These are phyloP conservation scores for Cotoneaster glaucophyllus DNA, from an alignment of 306 rosid genomes.

Conservation along the genomic window DNA sequence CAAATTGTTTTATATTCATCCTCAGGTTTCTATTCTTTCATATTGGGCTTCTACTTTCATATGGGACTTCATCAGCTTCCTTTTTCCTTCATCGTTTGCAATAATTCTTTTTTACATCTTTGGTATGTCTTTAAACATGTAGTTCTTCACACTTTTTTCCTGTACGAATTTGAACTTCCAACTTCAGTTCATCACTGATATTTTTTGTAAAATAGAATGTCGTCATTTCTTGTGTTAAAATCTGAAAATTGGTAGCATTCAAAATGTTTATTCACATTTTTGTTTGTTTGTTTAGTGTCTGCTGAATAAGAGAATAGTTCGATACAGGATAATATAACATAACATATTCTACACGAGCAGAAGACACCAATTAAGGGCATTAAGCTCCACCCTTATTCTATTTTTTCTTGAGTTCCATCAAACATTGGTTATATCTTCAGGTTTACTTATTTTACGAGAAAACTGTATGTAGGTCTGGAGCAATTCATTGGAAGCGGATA, in stretches of 20 bases:
- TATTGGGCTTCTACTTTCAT: slow-evolving; percentile 83
- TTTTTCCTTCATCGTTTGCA: slow-evolving; percentile 76
- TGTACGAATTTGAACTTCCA: not conserved
- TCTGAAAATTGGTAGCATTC: not conserved
- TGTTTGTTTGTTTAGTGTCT: not conserved
- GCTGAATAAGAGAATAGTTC: not conserved
- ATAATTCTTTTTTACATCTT: slow-evolving; percentile 69
- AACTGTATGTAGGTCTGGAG: slow-evolving; percentile 59
- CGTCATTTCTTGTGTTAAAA: not conserved
- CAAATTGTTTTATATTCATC: slow-evolving; percentile 17
- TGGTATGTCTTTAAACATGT: slow-evolving; percentile 40
- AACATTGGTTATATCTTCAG: not conserved
- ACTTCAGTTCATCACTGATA: not conserved
- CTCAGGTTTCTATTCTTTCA: slow-evolving; percentile 76
- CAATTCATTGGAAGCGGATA: slow-evolving; percentile 86
- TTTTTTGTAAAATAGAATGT: not conserved
- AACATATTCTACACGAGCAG: not conserved
- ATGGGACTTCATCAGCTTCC: slow-evolving; percentile 95
- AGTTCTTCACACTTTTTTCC: not conserved
- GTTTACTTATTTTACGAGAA: not conserved
- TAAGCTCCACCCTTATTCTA: not conserved
- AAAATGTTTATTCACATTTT: not conserved
- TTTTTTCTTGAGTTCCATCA: not conserved
- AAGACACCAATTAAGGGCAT: not conserved
- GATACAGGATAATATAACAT: not conserved